Percentiles rank a stretch among this genome's conserved stretches.
phyloP scores from a whole-genome alignment of 169 alveolate species.

The Plasmodium relictum region DNA sequence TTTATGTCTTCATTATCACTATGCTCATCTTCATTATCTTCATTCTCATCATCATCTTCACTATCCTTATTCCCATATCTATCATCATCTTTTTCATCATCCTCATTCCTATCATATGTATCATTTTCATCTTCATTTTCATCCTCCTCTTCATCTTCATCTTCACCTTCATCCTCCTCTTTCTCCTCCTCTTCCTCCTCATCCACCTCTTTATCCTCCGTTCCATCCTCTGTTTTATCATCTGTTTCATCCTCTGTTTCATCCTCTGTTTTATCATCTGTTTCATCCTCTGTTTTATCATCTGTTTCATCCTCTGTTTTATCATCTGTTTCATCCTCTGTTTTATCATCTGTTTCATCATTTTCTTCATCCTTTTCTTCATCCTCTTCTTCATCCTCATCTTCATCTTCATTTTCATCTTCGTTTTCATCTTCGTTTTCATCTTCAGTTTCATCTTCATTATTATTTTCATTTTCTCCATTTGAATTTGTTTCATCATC shows the following conservation, averaged over 20 bases:
- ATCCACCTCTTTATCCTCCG: not conserved
- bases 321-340: not conserved
- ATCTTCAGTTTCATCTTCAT: not conserved
- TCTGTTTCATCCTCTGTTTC: slow-evolving; percentile 6
- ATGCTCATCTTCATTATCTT: not conserved
- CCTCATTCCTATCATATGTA: not conserved
- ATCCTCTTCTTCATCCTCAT: not conserved
- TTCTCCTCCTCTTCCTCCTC: not conserved
- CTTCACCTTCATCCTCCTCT: not conserved
- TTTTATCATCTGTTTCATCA: slow-evolving; percentile 12
- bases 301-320: not conserved
- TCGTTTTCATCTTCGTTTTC: not conserved
- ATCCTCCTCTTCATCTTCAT: not conserved
- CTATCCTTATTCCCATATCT: not conserved
- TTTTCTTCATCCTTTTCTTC: not conserved
- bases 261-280: not conserved
- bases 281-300: not conserved
- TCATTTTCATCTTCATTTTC: slow-evolving; percentile 2
- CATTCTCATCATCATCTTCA: not conserved
- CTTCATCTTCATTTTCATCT: not conserved
- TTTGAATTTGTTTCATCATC: not conserved
- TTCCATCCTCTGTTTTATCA: not conserved
- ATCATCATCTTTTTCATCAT: not conserved
- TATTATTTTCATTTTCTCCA: slow-evolving; percentile 9
- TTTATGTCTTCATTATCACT: not conserved